Evolutionary conservation across 257 asterid species (phyloP).

Genomic region (Nicotiana benthamiana): DNA sequence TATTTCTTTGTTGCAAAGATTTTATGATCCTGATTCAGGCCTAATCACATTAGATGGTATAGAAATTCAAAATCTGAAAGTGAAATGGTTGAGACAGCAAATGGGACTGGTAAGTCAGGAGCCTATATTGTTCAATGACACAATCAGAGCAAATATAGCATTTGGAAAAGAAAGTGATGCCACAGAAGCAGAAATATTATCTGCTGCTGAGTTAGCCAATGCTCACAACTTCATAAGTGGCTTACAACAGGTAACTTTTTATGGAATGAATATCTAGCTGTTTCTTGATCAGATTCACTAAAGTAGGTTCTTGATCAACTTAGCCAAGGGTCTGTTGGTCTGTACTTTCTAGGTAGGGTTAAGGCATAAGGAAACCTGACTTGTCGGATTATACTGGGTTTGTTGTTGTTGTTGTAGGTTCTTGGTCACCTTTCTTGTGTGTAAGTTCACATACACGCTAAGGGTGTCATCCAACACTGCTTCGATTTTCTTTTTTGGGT

Average conservation of each 20-base stretch:
- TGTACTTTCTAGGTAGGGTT: no score
- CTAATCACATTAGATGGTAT: conserved; percentile 32
- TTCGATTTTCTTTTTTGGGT: no score
- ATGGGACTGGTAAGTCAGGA: conserved; percentile 57
- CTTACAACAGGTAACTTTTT: conserved; percentile 26
- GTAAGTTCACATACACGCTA: background rate
- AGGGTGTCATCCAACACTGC: no score
- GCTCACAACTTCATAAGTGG: conserved; percentile 43
- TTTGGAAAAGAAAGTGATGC: conserved; percentile 41
- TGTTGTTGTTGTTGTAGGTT: no score
- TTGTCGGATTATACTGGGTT: no score
- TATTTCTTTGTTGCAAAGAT: conserved; percentile 41
- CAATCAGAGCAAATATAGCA: conserved; percentile 40
- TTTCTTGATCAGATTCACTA: background rate
- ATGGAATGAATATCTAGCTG: no score
- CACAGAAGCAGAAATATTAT: conserved; percentile 34
- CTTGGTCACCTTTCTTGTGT: background rate
- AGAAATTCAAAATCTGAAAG: conserved; percentile 18
- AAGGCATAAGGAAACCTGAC: no score
- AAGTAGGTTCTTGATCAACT: background rate
- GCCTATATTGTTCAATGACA: conserved; percentile 37
- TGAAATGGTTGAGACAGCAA: conserved; percentile 49
- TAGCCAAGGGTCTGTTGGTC: no score
- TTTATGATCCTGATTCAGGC: conserved; percentile 44
- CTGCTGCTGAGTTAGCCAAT: conserved; percentile 45